Conservation (phyloP, 1,284 basidiomycete species). For the Sanguinoderma infundibulare region DNA sequence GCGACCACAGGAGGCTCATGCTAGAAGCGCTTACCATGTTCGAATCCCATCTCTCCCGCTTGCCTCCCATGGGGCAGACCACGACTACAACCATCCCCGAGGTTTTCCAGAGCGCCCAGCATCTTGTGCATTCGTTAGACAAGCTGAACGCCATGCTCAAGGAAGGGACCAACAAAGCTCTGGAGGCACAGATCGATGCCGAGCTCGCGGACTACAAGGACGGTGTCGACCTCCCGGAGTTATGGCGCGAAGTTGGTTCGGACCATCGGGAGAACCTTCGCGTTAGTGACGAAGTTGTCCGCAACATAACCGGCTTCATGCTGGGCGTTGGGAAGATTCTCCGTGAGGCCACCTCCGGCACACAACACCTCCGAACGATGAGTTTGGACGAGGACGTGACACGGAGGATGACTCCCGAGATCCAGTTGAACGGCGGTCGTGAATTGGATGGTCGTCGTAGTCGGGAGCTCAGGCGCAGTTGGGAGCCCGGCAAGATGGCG, state of each 20-base stretch:
- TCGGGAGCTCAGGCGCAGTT: slow-evolving; percentile 57
- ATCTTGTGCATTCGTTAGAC: slow-evolving; percentile 67
- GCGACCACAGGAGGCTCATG: slow-evolving; percentile 71
- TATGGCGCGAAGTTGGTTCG: slow-evolving; percentile 69
- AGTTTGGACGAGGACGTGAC: slow-evolving; percentile 52
- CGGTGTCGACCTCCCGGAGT: slow-evolving; percentile 48
- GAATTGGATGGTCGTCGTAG: slow-evolving; percentile 56
- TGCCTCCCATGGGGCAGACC: slow-evolving; percentile 47
- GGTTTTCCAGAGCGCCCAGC: slow-evolving; percentile 60
- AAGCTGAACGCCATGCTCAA: slow-evolving; percentile 65
- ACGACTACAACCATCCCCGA: slow-evolving; percentile 51
- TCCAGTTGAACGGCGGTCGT: slow-evolving; percentile 25
- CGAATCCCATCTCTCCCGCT: slow-evolving; percentile 61
- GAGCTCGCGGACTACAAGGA: slow-evolving; percentile 57
- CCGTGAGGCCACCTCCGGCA: slow-evolving; percentile 52
- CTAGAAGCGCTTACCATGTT: slow-evolving; percentile 71
- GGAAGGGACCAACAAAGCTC: slow-evolving; percentile 54
- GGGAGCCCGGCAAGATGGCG: slow-evolving; percentile 46
- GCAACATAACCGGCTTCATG: slow-evolving; percentile 73
- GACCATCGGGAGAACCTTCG: slow-evolving; percentile 74
- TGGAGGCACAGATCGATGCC: slow-evolving; percentile 74
- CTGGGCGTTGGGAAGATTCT: slow-evolving; percentile 72
- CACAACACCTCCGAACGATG: slow-evolving; percentile 49
- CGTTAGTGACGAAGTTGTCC: slow-evolving; percentile 75
- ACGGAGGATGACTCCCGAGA: slow-evolving; percentile 33